A percentile compares a stretch with the other conserved stretches of the same genome.
phyloP scores from a whole-genome alignment of 179 eudicot species.

The Beta lomatogona region DNA sequence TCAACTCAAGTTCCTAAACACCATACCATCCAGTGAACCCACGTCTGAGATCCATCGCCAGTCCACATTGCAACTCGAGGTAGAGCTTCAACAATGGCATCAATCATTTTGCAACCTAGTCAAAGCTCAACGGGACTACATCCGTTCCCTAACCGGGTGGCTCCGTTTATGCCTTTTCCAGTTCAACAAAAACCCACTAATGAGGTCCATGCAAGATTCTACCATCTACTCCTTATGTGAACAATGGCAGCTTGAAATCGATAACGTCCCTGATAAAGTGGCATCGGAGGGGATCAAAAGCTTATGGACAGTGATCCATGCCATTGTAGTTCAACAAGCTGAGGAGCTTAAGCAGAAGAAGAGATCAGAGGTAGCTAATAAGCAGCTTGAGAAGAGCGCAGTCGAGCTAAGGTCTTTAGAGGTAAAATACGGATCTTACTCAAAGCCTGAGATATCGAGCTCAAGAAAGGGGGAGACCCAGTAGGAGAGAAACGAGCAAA shows the following conservation, averaged over 20 bases:
- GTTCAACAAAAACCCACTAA: constrained; percentile 51
- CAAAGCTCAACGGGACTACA: constrained; percentile 73
- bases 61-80: constrained; percentile 87
- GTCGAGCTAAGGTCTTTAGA: constrained; percentile 63
- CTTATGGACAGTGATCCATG: constrained; percentile 62
- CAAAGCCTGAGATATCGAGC: constrained; percentile 39
- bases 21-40: constrained; percentile 60
- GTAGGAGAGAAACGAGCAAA: constrained; percentile 65
- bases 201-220: constrained; percentile 61
- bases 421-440: constrained; percentile 61
- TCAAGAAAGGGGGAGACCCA: constrained; percentile 44
- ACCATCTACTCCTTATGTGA: constrained; percentile 85
- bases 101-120: constrained; percentile 72
- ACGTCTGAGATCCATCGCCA: constrained; percentile 90
- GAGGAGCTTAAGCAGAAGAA: constrained; percentile 89
- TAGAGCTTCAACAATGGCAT: constrained; percentile 93
- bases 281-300: constrained; percentile 89
- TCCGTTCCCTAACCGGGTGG: constrained; percentile 86
- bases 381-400: constrained; percentile 73
- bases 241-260: constrained; percentile 78
- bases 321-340: constrained; percentile 74
- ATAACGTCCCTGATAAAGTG: constrained; percentile 79
- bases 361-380: constrained; percentile 63
- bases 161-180: constrained; percentile 93
- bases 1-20: constrained; percentile 79